These are phyloP conservation scores for Fusarium pseudocircinatum DNA, from an alignment of 2,329 filamentous ascomycete species.

Conservation along the genomic window DNA sequence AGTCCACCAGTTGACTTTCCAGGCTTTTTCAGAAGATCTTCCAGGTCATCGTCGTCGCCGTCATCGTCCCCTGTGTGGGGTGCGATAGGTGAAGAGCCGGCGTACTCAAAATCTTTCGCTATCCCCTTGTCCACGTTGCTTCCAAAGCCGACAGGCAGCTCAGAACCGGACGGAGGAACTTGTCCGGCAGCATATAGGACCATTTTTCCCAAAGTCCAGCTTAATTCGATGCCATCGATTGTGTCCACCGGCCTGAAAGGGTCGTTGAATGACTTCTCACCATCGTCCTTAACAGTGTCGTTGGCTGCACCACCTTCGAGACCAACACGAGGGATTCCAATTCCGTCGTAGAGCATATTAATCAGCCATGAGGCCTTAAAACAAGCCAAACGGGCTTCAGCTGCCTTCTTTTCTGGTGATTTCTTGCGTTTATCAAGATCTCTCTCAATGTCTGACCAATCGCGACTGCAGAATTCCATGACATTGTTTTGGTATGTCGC, in stretches of 20 bases:
- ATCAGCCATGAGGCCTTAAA: conserved; percentile 99
- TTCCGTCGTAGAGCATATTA: conserved; percentile 94
- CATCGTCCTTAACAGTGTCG: conserved; percentile 78
- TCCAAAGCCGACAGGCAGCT: conserved; percentile 88
- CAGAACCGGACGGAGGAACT: conserved; percentile 69
- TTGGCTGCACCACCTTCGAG: conserved; percentile 72
- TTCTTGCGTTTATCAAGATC: conserved; percentile 75
- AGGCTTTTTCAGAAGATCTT: conserved; percentile 72
- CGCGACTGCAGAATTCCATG: conserved; percentile 81
- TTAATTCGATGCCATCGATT: conserved; percentile 90
- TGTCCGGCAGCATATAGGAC: conserved; percentile 93
- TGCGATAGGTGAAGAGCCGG: conserved; percentile 64
- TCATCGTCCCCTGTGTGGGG: conserved; percentile 56
- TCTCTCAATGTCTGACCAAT: conserved; percentile 80
- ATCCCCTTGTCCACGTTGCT: conserved; percentile 75
- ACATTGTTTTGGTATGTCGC: conserved; percentile 88
- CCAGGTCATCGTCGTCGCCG: conserved; percentile 63
- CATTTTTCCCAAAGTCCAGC: conserved; percentile 98
- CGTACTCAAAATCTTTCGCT: conserved; percentile 84
- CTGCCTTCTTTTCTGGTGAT: conserved; percentile 78
- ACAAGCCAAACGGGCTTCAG: conserved; percentile 86
- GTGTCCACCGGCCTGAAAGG: conserved; percentile 94
- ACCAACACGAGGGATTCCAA: conserved; percentile 87
- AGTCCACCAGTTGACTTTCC: conserved; percentile 78
- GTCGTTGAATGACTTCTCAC: conserved; percentile 76